These are phyloP conservation scores for Nicotiana tabacum DNA, from an alignment of 257 asterid species.

Conservation along the genomic window DNA sequence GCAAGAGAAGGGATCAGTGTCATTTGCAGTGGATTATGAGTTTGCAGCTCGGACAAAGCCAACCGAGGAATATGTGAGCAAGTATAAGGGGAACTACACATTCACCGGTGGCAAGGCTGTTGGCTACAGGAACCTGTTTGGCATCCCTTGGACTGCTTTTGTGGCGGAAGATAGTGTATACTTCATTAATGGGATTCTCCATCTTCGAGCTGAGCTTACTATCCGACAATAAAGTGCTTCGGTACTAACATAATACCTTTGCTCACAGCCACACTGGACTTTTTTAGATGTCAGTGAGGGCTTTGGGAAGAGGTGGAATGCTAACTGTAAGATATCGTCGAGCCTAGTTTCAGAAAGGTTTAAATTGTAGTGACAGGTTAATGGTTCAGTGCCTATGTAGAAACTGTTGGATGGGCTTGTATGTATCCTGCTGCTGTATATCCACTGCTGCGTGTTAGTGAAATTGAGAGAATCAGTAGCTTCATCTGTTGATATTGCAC, in stretches of 20 bases:
- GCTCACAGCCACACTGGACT: background rate
- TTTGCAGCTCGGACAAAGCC: constrained; percentile 13
- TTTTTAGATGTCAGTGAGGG: background rate
- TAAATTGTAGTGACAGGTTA: background rate
- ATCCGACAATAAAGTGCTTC: background rate
- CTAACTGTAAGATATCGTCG: background rate
- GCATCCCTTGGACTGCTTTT: constrained; percentile 15
- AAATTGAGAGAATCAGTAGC: background rate
- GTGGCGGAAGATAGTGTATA: constrained; percentile 8
- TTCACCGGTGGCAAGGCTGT: constrained; percentile 16
- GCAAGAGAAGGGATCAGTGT: constrained; percentile 13
- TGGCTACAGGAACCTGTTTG: constrained; percentile 17
- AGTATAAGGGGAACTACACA: constrained; percentile 15
- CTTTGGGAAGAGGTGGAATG: background rate
- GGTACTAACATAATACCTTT: background rate
- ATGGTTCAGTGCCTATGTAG: background rate
- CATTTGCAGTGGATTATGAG: constrained; percentile 17
- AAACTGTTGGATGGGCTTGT: background rate
- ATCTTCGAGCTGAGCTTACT: constrained; percentile 19
- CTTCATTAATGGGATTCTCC: constrained; percentile 17
- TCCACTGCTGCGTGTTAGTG: background rate
- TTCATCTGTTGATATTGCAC: background rate
- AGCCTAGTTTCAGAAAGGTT: background rate
- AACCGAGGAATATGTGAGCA: constrained; percentile 9
- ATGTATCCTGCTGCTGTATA: background rate